Evolutionary conservation across 495 filamentous ascomycete genomes (phyloP).

Genomic region (Pyrenopolyporus hunteri): DNA sequence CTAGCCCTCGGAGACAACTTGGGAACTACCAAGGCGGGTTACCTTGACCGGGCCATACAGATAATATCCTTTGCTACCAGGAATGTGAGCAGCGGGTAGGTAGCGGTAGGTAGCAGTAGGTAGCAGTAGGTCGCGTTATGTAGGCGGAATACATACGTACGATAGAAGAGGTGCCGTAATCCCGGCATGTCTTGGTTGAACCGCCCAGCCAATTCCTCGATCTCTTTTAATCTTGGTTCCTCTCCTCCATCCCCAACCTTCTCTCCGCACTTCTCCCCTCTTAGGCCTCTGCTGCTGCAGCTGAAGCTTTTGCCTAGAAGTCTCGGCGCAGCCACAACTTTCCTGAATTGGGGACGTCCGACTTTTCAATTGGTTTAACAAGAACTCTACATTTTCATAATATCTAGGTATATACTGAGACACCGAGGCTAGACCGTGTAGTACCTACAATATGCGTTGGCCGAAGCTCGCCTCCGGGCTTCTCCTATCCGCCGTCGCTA

Average conservation of each 20-base stretch:
- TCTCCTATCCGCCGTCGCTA: conserved; percentile 36
- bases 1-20: no score
- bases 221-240: conserved; percentile 15
- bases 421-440: no score
- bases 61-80: no score
- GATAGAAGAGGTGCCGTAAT: conserved; percentile 5
- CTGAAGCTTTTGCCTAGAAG: conserved; percentile 21
- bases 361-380: neutral
- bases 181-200: conserved; percentile 11
- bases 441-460: no score
- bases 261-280: no score
- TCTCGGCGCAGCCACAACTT: conserved; percentile 16
- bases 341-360: neutral
- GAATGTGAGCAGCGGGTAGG: no score
- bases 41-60: no score
- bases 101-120: no score
- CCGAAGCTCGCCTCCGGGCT: conserved; percentile 34
- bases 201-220: neutral
- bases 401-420: no score
- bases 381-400: conserved; percentile 21
- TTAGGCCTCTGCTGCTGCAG: no score
- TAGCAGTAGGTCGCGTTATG: neutral
- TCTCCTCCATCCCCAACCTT: neutral
- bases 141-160: neutral
- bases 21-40: no score